Conservation (phyloP, 176 grass and related monocot genomes). For the Oryza rufipogon region DNA sequence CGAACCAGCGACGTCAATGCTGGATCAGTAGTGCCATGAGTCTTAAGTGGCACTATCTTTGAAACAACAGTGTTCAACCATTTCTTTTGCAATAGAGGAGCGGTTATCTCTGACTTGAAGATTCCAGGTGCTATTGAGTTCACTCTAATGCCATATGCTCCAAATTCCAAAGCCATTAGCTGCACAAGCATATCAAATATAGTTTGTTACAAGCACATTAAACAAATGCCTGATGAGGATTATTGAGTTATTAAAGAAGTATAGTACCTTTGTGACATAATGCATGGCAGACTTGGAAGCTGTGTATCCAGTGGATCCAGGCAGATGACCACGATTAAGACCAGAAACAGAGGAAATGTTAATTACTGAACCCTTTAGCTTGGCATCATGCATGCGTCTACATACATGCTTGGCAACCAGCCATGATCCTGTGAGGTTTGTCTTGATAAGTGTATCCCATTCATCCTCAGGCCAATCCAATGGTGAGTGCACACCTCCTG, state of each 20-base stretch:
- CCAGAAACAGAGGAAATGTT: slow-evolving; percentile 81
- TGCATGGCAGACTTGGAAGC: slow-evolving; percentile 74
- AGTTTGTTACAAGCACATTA: not conserved
- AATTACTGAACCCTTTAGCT: slow-evolving; percentile 69
- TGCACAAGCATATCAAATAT: slow-evolving; percentile 28
- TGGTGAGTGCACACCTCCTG: slow-evolving; percentile 71
- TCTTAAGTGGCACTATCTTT: slow-evolving; percentile 68
- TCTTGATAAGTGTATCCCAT: slow-evolving; percentile 72
- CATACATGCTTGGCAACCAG: slow-evolving; percentile 83
- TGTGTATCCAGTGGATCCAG: slow-evolving; percentile 67
- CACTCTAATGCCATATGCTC: slow-evolving; percentile 69
- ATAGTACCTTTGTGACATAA: slow-evolving; percentile 67
- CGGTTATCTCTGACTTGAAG: slow-evolving; percentile 86
- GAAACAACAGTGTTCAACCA: slow-evolving; percentile 66
- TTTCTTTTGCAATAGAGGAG: slow-evolving; percentile 59
- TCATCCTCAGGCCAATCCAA: slow-evolving; percentile 81
- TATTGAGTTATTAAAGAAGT: not conserved
- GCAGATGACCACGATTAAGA: slow-evolving; percentile 58
- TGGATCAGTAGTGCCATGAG: slow-evolving; percentile 63
- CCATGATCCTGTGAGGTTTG: slow-evolving; percentile 87
- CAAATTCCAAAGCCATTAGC: slow-evolving; percentile 91
- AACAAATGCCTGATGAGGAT: not conserved
- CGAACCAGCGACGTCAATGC: slow-evolving; percentile 76
- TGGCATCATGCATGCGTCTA: slow-evolving; percentile 63
- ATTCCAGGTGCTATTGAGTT: slow-evolving; percentile 82